Evolutionary conservation across 2,329 filamentous ascomycete species (phyloP).

Genomic region (Xylaria digitata): DNA sequence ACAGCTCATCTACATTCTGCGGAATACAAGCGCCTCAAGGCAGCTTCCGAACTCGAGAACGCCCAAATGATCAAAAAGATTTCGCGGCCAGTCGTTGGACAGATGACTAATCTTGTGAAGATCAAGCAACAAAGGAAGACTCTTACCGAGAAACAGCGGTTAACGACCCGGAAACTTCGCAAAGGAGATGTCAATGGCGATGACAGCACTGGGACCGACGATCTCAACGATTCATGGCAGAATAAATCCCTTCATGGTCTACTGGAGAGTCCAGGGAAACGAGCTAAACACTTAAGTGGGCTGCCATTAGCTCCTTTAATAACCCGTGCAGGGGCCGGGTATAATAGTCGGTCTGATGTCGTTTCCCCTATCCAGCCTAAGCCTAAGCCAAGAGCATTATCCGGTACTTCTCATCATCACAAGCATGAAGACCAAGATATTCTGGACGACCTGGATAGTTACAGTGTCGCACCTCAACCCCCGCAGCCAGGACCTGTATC

Average conservation of each 20-base stretch:
- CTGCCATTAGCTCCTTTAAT: constrained; percentile 34
- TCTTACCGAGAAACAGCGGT: constrained; percentile 53
- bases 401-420: constrained; percentile 40
- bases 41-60: constrained; percentile 65
- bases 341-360: constrained; percentile 25
- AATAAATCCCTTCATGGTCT: constrained; percentile 55
- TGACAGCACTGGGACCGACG: constrained; percentile 44
- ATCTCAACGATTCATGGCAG: constrained; percentile 45
- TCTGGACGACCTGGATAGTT: not conserved
- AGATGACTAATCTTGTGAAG: constrained; percentile 53
- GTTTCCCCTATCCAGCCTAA: constrained; percentile 15
- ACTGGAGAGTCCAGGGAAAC: constrained; percentile 56
- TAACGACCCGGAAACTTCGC: constrained; percentile 41
- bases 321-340: constrained; percentile 48
- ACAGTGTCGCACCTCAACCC: not conserved
- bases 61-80: constrained; percentile 63
- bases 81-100: constrained; percentile 62
- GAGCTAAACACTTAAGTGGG: constrained; percentile 40
- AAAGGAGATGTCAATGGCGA: constrained; percentile 41
- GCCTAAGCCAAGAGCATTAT: not conserved
- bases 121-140: constrained; percentile 52
- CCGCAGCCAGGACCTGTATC: constrained; percentile 3
- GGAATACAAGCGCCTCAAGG: constrained; percentile 77
- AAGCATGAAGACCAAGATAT: constrained; percentile 34
- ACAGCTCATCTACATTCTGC: constrained; percentile 81